These are phyloP conservation scores for Lasiosphaeria hispida DNA, from an alignment of 495 filamentous ascomycete genomes.

Conservation along the genomic window DNA sequence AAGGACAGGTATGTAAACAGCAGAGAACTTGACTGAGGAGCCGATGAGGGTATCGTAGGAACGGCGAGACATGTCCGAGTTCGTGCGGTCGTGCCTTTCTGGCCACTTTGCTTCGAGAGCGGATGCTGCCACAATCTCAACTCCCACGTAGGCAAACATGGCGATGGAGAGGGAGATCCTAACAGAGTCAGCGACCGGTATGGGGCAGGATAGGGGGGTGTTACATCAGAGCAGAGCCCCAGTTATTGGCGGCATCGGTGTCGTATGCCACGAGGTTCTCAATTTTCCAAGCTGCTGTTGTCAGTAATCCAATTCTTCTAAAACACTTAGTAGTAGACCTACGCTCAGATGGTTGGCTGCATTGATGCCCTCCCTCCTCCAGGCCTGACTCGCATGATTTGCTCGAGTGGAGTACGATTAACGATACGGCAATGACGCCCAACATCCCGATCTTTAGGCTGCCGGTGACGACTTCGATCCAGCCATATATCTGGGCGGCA, in stretches of 20 bases:
- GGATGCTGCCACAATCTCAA: constrained; percentile 43
- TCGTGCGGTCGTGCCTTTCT: constrained; percentile 27
- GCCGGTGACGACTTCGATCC: constrained; percentile 23
- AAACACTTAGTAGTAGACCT: background rate
- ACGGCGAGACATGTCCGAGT: constrained; percentile 29
- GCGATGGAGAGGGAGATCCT: constrained; percentile 42
- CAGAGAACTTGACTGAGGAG: constrained; percentile 28
- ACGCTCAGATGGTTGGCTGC: background rate
- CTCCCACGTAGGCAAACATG: constrained; percentile 44
- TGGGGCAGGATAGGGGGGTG: background rate
- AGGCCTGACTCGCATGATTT: too few relatives aligned
- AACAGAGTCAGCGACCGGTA: background rate
- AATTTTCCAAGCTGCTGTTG: constrained; percentile 14
- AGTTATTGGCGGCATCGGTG: constrained; percentile 13
- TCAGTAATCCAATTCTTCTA: background rate
- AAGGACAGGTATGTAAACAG: constrained; percentile 33
- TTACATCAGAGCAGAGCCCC: constrained; percentile 24
- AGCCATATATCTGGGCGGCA: constrained; percentile 24
- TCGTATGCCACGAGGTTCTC: constrained; percentile 11
- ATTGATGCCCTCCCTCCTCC: too few relatives aligned
- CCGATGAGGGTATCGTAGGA: constrained; percentile 23
- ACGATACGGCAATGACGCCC: constrained; percentile 1
- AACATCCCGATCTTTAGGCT: background rate
- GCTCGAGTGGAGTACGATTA: background rate
- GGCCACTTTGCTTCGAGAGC: constrained; percentile 39